A percentile compares a stretch with the other conserved stretches of the same genome.
Evolutionary conservation across 2,329 filamentous ascomycete species (phyloP).

Genomic region (Onygenales sp.): DNA sequence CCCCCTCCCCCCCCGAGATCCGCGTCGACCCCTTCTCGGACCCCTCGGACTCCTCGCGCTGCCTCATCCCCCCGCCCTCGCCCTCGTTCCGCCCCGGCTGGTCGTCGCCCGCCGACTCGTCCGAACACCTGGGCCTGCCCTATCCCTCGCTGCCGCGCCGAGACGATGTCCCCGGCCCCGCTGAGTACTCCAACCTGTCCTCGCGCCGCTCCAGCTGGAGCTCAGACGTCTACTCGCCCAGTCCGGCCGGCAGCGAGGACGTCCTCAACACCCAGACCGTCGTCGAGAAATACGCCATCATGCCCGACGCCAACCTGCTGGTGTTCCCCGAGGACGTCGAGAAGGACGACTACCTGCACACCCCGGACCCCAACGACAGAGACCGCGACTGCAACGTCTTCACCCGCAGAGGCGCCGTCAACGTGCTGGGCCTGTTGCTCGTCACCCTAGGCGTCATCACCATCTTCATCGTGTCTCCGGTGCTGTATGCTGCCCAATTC

Average conservation of each 20-base stretch:
- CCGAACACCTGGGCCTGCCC: background rate
- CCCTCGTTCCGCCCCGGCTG: background rate
- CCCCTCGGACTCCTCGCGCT: background rate
- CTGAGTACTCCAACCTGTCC: slow-evolving; percentile 40
- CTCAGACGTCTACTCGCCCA: slow-evolving; percentile 43
- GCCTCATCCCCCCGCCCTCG: background rate
- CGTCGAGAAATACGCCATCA: slow-evolving; percentile 63
- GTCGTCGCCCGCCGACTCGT: background rate
- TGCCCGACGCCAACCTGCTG: slow-evolving; percentile 56
- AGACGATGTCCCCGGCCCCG: background rate
- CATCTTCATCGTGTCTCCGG: slow-evolving; percentile 60
- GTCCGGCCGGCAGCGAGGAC: slow-evolving; percentile 55
- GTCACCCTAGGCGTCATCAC: slow-evolving; percentile 52
- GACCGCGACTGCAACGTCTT: slow-evolving; percentile 55
- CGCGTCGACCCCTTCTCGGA: background rate
- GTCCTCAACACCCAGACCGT: slow-evolving; percentile 63
- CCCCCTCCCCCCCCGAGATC: background rate
- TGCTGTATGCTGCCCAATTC: slow-evolving; percentile 45
- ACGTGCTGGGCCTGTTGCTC: slow-evolving; percentile 53
- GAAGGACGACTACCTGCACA: slow-evolving; percentile 63
- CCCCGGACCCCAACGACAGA: slow-evolving; percentile 57
- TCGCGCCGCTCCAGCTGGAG: slow-evolving; percentile 58
- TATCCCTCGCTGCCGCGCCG: background rate
- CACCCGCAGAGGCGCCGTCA: slow-evolving; percentile 53
- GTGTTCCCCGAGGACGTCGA: slow-evolving; percentile 64